These are phyloP conservation scores for Setaria italica DNA, from an alignment of 202 grass and related monocot species.

Conservation along the genomic window DNA sequence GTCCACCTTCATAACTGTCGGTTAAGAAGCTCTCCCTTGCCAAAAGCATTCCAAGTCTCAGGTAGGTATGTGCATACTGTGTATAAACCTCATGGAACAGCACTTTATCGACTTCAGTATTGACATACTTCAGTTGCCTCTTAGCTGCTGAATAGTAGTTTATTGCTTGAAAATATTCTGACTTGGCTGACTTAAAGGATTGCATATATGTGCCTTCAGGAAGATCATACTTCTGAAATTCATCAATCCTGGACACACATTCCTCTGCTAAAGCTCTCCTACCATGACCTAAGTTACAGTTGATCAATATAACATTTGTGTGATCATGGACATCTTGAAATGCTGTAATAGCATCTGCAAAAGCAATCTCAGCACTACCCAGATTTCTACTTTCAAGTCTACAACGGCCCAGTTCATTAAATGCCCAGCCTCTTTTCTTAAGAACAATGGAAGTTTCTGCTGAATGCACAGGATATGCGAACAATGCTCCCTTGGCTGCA, in stretches of 20 bases:
- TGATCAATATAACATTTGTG: slow-evolving; percentile 95
- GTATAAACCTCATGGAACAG: slow-evolving; percentile 76
- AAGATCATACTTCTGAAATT: slow-evolving; percentile 74
- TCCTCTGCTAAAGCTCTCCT: slow-evolving; percentile 98
- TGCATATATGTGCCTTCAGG: slow-evolving; percentile 73
- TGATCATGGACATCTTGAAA: slow-evolving; percentile 90
- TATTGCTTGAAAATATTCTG: slow-evolving; percentile 90
- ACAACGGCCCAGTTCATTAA: slow-evolving; percentile 91
- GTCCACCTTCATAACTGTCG: slow-evolving; percentile 68
- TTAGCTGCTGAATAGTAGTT: slow-evolving; percentile 89
- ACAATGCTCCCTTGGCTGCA: slow-evolving; percentile 61
- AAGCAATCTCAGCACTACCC: slow-evolving; percentile 75
- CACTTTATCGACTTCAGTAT: slow-evolving; percentile 58
- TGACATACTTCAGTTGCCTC: slow-evolving; percentile 65
- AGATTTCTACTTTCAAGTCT: slow-evolving; percentile 78
- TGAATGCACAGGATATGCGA: slow-evolving; percentile 41
- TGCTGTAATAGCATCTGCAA: slow-evolving; percentile 79
- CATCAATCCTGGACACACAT: slow-evolving; percentile 69
- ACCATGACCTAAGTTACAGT: slow-evolving; percentile 96
- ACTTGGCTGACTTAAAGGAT: slow-evolving; percentile 74
- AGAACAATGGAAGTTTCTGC: slow-evolving; percentile 63
- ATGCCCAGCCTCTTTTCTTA: slow-evolving; percentile 95
- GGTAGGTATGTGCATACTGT: slow-evolving; percentile 92
- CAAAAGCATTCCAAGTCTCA: slow-evolving; percentile 97
- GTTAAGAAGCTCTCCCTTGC: slow-evolving; percentile 80